Base-by-base conservation (phyloP, 2,329 filamentous ascomycete species). In the Dendryphion nanum region DNA sequence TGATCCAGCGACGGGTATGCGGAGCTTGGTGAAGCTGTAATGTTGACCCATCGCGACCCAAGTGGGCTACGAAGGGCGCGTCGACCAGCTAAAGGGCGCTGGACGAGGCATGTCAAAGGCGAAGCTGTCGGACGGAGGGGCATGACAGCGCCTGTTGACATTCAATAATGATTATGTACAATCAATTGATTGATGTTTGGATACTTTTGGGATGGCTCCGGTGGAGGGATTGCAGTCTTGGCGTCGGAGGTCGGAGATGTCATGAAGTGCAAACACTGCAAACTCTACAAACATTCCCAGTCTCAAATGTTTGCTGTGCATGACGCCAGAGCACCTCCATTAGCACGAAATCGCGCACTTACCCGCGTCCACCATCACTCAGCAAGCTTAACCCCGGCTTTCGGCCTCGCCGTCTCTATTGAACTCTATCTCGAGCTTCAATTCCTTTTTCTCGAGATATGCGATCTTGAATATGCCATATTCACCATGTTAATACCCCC, bases 21-120 rank as follows among this genome's bases (percentile, higher is more conserved):
- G 13, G 66, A 63, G 7, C 69, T 57, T 18, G 60, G 64, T 18
- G 70, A 70, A 26, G 71, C 68, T 44, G 66, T 67, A 55, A 74
- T 73, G 53, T 70, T 69, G 46, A 74, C 64, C 54, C 53, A 60
- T 51, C 69, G 64, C 45, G 47, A 42, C 16, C 47, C 50, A 44
- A 50, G 41, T 30, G 53, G 42, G 33, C 34, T 20, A 19, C 21
- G 39, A 29, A 38, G 44, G 39, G 46, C 41, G 42, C 40, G 37
- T 30, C 40, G 38, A 20, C 43, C 30, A 30, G 33, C 17, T 8
- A 6, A 6, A 18, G 51, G 42, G 45, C 47, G 46, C 35, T 45
- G 56, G 34, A 45, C 49, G 39, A 55, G 15, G 23, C 35, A 47
- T 19, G 23, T 51, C 48, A 53, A 57, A 35, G 55, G 57, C 48